Conservation (phyloP, 129 eudicot species). For the Apium graveolens region DNA sequence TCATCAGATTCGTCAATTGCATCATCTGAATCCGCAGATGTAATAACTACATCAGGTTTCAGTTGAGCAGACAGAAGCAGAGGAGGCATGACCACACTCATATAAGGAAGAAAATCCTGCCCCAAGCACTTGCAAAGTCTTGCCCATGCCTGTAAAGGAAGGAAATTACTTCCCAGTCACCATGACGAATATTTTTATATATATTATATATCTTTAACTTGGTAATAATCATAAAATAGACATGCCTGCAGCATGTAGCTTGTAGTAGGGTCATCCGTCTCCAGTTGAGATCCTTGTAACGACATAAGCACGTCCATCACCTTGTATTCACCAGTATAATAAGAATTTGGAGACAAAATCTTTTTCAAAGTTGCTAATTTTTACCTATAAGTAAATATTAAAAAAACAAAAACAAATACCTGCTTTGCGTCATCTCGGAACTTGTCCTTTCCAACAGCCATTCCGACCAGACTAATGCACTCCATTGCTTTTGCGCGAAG, state of each 20-base stretch:
- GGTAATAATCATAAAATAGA: conserved; percentile 4
- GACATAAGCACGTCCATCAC: conserved; percentile 99
- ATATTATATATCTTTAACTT: background rate
- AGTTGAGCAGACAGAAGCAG: conserved; percentile 97
- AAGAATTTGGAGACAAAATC: conserved; percentile 3
- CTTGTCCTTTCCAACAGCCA: conserved; percentile 99
- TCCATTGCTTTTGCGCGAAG: conserved; percentile 99
- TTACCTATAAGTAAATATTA: background rate
- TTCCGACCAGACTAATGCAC: conserved; percentile 97
- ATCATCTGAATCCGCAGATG: conserved; percentile 93
- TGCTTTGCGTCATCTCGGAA: conserved; percentile 97
- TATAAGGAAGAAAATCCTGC: conserved; percentile 96
- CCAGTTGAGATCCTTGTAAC: conserved; percentile 96
- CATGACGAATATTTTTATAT: background rate
- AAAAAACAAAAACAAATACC: conserved; percentile 30
- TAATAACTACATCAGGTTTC: conserved; percentile 93
- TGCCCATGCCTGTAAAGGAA: conserved; percentile 81
- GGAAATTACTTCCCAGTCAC: background rate
- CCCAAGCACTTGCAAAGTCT: conserved; percentile 99
- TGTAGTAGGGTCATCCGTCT: conserved; percentile 98
- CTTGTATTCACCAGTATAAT: conserved; percentile 27
- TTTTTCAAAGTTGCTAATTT: background rate
- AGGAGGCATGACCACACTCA: conserved; percentile 98
- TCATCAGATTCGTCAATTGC: conserved; percentile 97
- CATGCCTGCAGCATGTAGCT: conserved; percentile 99